Conservation (phyloP, 2,329 filamentous ascomycete species). For the Penicillium sclerotiorum region DNA sequence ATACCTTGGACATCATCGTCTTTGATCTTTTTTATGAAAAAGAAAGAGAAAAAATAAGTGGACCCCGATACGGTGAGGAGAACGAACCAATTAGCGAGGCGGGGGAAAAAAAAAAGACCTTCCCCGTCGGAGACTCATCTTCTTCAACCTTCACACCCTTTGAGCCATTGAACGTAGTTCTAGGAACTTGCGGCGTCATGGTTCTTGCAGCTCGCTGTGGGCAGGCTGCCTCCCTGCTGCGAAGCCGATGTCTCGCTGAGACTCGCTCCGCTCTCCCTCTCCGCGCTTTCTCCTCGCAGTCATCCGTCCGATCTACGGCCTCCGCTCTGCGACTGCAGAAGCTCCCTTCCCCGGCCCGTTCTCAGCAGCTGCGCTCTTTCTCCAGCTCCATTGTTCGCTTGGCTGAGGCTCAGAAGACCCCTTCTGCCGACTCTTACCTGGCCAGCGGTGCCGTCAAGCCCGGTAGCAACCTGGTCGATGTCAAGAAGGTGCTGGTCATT, state of each 20-base stretch:
- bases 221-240: conserved; percentile 45
- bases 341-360: conserved; percentile 39
- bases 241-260: conserved; percentile 46
- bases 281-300: conserved; percentile 43
- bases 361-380: conserved; percentile 48
- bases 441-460: conserved; percentile 83
- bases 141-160: conserved; percentile 18
- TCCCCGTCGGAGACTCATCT: conserved; percentile 24
- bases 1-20: too few relatives aligned
- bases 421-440: conserved; percentile 83
- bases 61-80: conserved; percentile 27
- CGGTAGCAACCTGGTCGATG: conserved; percentile 74
- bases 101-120: conserved; percentile 29
- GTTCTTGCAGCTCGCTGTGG: conserved; percentile 50
- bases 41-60: conserved; percentile 21
- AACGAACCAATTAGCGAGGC: conserved; percentile 24
- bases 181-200: conserved; percentile 43
- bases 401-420: conserved; percentile 65
- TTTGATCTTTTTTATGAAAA: conserved; percentile 10
- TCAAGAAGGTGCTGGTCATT: conserved; percentile 97
- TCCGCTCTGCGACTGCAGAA: conserved; percentile 41
- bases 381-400: conserved; percentile 44
- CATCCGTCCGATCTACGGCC: conserved; percentile 33
- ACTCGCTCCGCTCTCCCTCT: conserved; percentile 38
- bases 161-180: conserved; percentile 26